These are phyloP conservation scores for Incumbomyces delicatus DNA, from an alignment of 2,329 filamentous ascomycete species.

Conservation along the genomic window DNA sequence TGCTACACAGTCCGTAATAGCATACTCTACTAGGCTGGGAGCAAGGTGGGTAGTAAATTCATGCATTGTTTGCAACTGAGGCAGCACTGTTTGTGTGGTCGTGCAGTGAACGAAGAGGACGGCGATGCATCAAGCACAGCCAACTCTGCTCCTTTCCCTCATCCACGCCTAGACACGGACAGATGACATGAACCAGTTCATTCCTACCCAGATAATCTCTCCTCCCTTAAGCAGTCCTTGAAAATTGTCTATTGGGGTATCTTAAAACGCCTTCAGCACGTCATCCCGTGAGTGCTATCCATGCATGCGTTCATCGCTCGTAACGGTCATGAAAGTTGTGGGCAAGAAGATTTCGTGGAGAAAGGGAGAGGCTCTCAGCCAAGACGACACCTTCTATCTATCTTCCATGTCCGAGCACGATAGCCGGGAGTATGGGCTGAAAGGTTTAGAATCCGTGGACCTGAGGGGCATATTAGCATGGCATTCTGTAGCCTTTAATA, in stretches of 20 bases:
- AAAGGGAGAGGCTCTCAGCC: slow-evolving; percentile 7
- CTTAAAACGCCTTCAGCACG: slow-evolving; percentile 17
- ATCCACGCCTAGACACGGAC: too few species aligned
- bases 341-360: slow-evolving; percentile 16
- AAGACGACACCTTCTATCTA: slow-evolving; percentile 25
- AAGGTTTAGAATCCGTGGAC: slow-evolving; percentile 44
- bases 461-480: slow-evolving; percentile 19
- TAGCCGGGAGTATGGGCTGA: slow-evolving; percentile 33
- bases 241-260: slow-evolving; percentile 15
- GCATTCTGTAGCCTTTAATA: not conserved
- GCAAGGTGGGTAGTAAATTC: not conserved
- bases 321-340: slow-evolving; percentile 13
- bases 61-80: not conserved
- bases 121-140: too few species aligned
- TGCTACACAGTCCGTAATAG: too few species aligned
- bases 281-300: slow-evolving; percentile 18
- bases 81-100: not conserved
- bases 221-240: not conserved
- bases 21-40: too few species aligned
- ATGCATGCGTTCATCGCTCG: slow-evolving; percentile 11
- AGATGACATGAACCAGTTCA: not conserved
- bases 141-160: too few species aligned
- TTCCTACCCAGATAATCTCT: slow-evolving; percentile 1
- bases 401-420: slow-evolving; percentile 34
- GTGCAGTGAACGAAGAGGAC: too few species aligned